Conservation (phyloP, 352 stramenopile species). For the Globisporangium emineosum region DNA sequence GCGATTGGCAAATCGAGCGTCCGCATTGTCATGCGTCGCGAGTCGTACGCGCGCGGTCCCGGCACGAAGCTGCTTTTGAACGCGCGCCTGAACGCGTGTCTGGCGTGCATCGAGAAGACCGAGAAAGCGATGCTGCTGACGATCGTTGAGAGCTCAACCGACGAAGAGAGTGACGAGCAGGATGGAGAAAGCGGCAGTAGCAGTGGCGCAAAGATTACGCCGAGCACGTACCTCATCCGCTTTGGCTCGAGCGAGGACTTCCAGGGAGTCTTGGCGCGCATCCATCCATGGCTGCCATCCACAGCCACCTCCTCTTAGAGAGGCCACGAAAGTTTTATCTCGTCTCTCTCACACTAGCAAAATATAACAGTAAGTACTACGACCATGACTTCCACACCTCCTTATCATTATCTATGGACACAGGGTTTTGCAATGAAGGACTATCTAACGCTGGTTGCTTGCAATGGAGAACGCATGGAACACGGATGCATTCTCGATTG, state of each 20-base stretch:
- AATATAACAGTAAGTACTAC: conserved; percentile 9
- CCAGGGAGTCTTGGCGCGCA: conserved; percentile 39
- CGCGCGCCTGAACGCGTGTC: conserved; percentile 51
- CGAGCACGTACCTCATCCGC: conserved; percentile 71
- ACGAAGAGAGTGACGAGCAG: conserved; percentile 18
- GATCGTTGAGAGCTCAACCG: conserved; percentile 40
- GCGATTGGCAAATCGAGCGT: conserved; percentile 41
- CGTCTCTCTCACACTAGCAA: neutral
- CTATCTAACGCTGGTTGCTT: too few species aligned
- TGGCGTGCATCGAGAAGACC: conserved; percentile 68
- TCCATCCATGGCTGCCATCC: conserved; percentile 39
- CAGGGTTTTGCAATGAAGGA: too few species aligned
- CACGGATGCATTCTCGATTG: neutral
- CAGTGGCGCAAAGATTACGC: conserved; percentile 34
- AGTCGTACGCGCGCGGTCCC: conserved; percentile 67
- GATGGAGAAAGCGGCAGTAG: neutral
- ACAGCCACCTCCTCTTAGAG: conserved; percentile 15
- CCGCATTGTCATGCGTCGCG: conserved; percentile 75
- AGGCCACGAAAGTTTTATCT: neutral
- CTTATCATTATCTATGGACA: neutral
- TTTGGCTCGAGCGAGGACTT: conserved; percentile 62
- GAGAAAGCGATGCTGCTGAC: conserved; percentile 75
- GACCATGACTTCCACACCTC: neutral
- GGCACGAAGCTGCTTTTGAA: conserved; percentile 81
- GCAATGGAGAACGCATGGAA: too few species aligned